Evolutionary conservation across 371 early-diverging fungal genomes (phyloP).

Genomic region (Syncephalis fuscata): DNA sequence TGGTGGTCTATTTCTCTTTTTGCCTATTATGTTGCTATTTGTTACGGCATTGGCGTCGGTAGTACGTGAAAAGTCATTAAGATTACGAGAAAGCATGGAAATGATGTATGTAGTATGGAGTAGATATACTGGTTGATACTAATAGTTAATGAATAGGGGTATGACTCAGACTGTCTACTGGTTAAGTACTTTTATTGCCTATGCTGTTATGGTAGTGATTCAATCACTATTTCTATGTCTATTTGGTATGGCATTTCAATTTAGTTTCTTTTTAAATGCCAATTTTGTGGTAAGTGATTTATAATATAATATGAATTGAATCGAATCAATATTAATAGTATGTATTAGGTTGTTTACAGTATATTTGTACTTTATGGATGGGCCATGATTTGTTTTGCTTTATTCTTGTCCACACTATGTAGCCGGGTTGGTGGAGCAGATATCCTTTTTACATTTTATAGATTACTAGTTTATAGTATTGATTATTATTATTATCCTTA

Average conservation of each 20-base stretch:
- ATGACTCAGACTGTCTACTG: conserved; percentile 37
- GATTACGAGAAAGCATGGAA: conserved; percentile 43
- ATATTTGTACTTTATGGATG: conserved; percentile 52
- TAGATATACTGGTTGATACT: too few relatives aligned
- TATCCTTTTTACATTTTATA: not conserved
- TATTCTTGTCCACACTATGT: conserved; percentile 45
- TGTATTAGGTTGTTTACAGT: conserved; percentile 16
- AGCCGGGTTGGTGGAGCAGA: conserved; percentile 21
- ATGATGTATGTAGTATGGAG: conserved; percentile 29
- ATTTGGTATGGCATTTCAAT: conserved; percentile 35
- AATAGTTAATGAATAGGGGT: too few relatives aligned
- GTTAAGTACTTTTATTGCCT: conserved; percentile 33
- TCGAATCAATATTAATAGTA: not conserved
- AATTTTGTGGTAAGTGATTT: conserved; percentile 19
- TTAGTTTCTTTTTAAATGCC: conserved; percentile 32
- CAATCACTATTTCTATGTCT: conserved; percentile 28
- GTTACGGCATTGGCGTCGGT: conserved; percentile 37
- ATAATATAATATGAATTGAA: not conserved
- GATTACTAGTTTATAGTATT: too few relatives aligned
- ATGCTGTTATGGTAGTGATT: conserved; percentile 28
- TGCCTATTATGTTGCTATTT: conserved; percentile 29
- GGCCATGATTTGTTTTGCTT: conserved; percentile 45
- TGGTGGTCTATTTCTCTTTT: conserved; percentile 52
- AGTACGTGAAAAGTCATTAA: conserved; percentile 46
- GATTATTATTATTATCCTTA: too few relatives aligned